A percentile compares a stretch with the other conserved stretches of the same genome.
Evolutionary conservation across 2,329 filamentous ascomycete genomes (phyloP).

Genomic region (Fusarium bactridioides): DNA sequence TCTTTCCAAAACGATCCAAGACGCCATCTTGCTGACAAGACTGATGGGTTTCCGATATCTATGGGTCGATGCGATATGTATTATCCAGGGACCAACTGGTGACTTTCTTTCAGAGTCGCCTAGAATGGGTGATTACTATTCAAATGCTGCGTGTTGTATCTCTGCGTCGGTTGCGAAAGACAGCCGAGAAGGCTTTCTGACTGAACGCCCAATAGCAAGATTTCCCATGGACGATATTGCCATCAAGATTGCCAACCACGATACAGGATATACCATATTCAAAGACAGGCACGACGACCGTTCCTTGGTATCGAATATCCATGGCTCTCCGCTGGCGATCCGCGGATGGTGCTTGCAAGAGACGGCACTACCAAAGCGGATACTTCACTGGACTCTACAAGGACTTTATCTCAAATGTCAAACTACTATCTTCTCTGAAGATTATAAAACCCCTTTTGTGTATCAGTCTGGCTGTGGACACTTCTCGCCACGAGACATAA

Average conservation of each 20-base stretch:
- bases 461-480: no score
- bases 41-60: not conserved
- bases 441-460: rapidly evolving
- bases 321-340: rapidly evolving
- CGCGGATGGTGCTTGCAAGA: not conserved
- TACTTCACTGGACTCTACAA: not conserved
- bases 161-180: rapidly evolving
- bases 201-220: not conserved
- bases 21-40: not conserved
- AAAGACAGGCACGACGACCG: not conserved
- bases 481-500: not conserved
- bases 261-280: not conserved
- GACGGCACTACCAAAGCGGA: not conserved
- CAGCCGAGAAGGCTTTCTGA: not conserved
- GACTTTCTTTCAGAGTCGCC: rapidly evolving
- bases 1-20: not conserved
- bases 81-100: not conserved
- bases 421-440: not conserved
- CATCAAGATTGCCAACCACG: not conserved
- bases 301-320: no score
- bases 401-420: not conserved
- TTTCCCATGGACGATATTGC: rapidly evolving
- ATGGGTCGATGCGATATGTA: not conserved
- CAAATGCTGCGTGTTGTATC: rapidly evolving
- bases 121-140: not conserved